Evolutionary conservation across 169 alveolate species (phyloP), one percentile per base, ranked within the genome.

Genomic region (Cryptosporidium muris): DNA sequence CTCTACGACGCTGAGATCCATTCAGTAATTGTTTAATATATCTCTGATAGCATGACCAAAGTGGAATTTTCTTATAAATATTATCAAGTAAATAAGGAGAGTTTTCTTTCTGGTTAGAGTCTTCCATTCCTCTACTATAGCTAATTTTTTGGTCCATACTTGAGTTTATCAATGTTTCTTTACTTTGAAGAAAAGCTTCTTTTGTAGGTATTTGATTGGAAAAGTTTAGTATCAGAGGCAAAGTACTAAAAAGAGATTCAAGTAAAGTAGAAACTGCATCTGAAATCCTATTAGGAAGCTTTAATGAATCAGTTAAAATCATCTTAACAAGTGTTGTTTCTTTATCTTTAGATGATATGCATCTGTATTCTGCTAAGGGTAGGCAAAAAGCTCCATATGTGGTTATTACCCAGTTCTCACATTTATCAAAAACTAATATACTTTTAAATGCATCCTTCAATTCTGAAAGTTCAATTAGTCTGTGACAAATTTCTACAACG

Each of bases 401-500:
- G 11, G 85, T 43, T 12, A 45, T 48, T 2, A 54, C 85, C 74
- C 85, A 74, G 48, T 74, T 74, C n/a, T 54, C 40, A 11, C 60
- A 58, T 2, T 74, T 45, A 2, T 74, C 85, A 74, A 45, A 25
- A 42, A 25, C 8, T 25, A 74, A 53, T 7, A 74, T n/a, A 58
- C 60, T 74, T 3, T n/a, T 16, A 60, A 74, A 36, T 8, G 6
- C 12, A 5, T 0, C 60, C 7, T 56, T 40, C 45, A 34, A 11
- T 14, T 14, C 36, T 14, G 60, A 49, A 16, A 58, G 11, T 43
- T 74, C 85, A 40, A 56, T 74, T 3, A 43, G 42, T 48, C 85
- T 49, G 34, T 74, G 85, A 11, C 74, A 58, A 25, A 74, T 43
- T 74, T 74, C 85, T 34, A 74, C 85, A 42, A 74, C 45, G 12